These are phyloP conservation scores for Prosopis cineraria DNA, from an alignment of 306 rosid species.

Conservation along the genomic window DNA sequence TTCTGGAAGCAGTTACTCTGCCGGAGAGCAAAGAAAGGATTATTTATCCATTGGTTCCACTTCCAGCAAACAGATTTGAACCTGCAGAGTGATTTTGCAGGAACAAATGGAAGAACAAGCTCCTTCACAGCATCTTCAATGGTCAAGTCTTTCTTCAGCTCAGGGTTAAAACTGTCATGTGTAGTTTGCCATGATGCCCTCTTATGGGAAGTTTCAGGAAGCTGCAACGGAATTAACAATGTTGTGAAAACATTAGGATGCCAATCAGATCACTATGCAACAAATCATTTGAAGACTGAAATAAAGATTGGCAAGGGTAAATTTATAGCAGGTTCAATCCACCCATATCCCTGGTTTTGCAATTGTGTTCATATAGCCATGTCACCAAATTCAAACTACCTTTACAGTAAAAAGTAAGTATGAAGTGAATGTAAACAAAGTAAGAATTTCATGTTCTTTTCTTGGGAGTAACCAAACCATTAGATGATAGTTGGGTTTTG, in stretches of 20 bases:
- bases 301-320: background rate
- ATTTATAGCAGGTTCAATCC: background rate
- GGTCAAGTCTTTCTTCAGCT: background rate
- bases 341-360: background rate
- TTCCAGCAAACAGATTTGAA: constrained; percentile 41
- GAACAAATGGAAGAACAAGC: constrained; percentile 36
- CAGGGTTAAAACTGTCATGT: background rate
- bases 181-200: background rate
- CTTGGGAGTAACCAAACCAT: too few species aligned
- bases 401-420: too few species aligned
- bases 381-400: background rate
- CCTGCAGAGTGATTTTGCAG: constrained; percentile 48
- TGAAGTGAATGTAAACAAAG: too few species aligned
- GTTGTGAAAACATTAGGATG: background rate
- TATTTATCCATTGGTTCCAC: constrained; percentile 41
- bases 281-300: background rate
- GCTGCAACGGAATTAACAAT: constrained; percentile 18
- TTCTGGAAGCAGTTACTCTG: constrained; percentile 33
- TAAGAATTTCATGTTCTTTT: too few species aligned
- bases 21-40: constrained; percentile 33
- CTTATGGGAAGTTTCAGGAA: constrained; percentile 5
- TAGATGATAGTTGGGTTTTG: background rate
- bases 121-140: constrained; percentile 25
- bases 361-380: background rate
- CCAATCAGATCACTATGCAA: background rate